Evolutionary conservation across 352 stramenopile genomes (phyloP), one percentile per base, ranked within the genome.

Genomic region (Elongisporangium prolatum): DNA sequence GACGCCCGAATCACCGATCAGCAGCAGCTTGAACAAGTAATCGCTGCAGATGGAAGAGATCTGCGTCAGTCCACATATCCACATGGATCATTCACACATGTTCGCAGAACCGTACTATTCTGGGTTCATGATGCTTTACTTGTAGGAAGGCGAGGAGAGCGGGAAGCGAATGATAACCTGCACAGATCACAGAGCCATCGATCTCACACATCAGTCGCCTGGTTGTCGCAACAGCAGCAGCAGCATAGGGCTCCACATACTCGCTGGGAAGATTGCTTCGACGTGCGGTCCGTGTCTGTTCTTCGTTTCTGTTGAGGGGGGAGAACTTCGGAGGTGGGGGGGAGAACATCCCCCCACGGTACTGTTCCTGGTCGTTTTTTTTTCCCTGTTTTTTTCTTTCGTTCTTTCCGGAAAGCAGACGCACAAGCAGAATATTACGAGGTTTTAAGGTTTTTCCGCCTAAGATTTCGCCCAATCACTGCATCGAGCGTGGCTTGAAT

Each of bases 11-110:
- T 99, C 96, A 79, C 96, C 96, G 74, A 99, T 98, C 40, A 99
- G 80, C 59, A 99, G 72, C 69, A 99, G 86, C 82, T 99, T 99
- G 76, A 99, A 98, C 52, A 99, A 71, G 78, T 98, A 99, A 78
- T 99, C 98, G 89, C 93, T 97, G 65, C 40, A 71, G 8, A 60
- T 9, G 48, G 17, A 21, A n/a, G n/a, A n/a, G n/a, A n/a, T n/a
- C n/a, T n/a, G n/a, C n/a, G n/a, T n/a, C n/a, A n/a, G n/a, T n/a
- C n/a, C n/a, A n/a, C n/a, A n/a, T n/a, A 77, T 57, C 58, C 21
- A 4, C n/a, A 17, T 14, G 20, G 49, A 2, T 17, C 16, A 22
- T 28, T 48, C 37, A 13, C 47, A 14, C 16, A 34, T 10, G 14
- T 20, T 16, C 50, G 53, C 56, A 62, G 56, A 48, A 93, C 88